phyloP scores from a whole-genome alignment of 164 flowering plant genomes.

The Protea cynaroides region DNA sequence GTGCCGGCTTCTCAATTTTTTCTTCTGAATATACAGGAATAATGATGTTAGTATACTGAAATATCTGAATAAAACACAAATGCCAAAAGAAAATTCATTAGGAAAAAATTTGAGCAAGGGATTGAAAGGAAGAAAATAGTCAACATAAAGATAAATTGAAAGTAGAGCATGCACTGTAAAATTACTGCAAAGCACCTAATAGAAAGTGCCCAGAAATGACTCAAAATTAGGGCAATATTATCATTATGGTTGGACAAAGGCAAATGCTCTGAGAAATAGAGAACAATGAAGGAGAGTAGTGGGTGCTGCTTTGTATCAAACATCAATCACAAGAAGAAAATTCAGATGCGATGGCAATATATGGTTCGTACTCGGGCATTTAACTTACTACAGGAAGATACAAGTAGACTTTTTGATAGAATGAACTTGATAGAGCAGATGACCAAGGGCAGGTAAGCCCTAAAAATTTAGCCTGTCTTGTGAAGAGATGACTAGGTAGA shows the following conservation, averaged over 20 bases:
- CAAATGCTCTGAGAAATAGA: background rate
- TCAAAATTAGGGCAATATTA: background rate
- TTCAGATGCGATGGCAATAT: no score
- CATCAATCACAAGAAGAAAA: background rate
- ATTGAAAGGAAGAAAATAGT: background rate
- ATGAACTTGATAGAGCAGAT: no score
- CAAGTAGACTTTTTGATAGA: no score
- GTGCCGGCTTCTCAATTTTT: conserved; percentile 44
- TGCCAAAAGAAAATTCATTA: background rate
- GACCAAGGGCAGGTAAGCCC: background rate
- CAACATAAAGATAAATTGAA: background rate
- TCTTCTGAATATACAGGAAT: conserved; percentile 36
- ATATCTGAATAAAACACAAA: background rate
- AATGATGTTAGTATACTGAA: background rate
- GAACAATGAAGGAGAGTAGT: background rate
- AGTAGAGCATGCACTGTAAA: background rate
- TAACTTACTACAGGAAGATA: no score
- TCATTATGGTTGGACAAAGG: background rate
- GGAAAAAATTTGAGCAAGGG: background rate
- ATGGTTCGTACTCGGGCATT: background rate
- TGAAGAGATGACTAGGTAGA: no score
- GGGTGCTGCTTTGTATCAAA: background rate
- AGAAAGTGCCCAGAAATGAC: background rate
- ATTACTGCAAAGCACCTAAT: background rate
- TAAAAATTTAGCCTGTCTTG: no score